Conservation (phyloP, 257 asterid genomes). For the Nicotiana paniculata region DNA sequence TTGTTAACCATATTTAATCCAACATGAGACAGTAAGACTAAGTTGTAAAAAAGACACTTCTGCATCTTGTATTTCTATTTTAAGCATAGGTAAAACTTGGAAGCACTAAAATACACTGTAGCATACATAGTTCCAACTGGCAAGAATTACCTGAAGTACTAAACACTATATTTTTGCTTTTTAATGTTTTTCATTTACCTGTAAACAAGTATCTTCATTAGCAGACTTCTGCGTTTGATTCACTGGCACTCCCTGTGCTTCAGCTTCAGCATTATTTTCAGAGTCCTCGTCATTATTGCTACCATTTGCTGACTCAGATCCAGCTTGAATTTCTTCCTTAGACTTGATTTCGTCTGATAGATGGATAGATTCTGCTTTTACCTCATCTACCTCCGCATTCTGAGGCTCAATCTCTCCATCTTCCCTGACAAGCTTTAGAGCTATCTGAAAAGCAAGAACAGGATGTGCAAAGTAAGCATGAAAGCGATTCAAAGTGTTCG, state of each 20-base stretch:
- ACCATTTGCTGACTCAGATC: conserved; percentile 22
- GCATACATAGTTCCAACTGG: background rate
- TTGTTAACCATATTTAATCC: background rate
- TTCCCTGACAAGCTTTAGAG: conserved; percentile 73
- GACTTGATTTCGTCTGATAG: conserved; percentile 16
- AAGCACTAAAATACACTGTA: background rate
- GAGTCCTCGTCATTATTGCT: conserved; percentile 17
- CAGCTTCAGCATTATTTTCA: conserved; percentile 47
- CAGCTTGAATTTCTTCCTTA: conserved; percentile 25
- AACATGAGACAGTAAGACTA: background rate
- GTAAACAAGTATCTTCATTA: background rate
- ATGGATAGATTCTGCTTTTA: conserved; percentile 27
- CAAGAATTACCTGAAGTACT: background rate
- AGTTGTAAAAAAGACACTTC: background rate
- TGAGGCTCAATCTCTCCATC: conserved; percentile 34
- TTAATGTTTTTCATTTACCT: background rate
- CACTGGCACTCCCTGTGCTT: conserved; percentile 22
- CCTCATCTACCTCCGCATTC: conserved; percentile 17
- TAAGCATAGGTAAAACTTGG: background rate
- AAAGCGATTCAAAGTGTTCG: background rate
- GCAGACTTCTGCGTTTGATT: conserved; percentile 26
- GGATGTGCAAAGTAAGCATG: background rate
- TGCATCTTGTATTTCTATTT: background rate
- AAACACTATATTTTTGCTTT: background rate
- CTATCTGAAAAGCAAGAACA: conserved; percentile 49